Base-by-base conservation (phyloP, 2,329 filamentous ascomycete genomes). In the Sordariomycetes sp. region DNA sequence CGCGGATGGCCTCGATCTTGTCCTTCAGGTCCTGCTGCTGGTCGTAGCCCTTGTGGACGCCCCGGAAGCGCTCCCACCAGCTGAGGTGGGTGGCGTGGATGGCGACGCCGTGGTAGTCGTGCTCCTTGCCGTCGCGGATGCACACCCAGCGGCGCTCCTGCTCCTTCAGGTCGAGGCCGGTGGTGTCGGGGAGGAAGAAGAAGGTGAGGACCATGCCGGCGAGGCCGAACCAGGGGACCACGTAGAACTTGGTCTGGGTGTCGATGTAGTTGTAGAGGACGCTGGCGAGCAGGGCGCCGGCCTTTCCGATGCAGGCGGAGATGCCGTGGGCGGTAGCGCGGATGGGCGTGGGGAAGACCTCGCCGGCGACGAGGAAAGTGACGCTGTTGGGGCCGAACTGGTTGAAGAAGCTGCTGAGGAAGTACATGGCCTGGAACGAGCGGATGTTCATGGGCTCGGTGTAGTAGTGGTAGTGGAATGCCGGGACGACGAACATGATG, bases 341-440 rank as follows among this genome's bases (percentile, higher is more conserved):
- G 65, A 97, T 86, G 11, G 92, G 89, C 0, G 92, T 96, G 11
- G 93, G 93, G 80, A 90, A 97, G n/a, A 96, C 90, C 72, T 97
- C 93, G 51, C 90, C 93, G 51, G 93, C 93, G 40, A 96, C 89
- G 64, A 97, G 83, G 88, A 97, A 97, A 62, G 92, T 96, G 67
- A 97, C 91, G 53, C 85, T 87, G 81, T 97, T 97, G 73, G 93
- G 93, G 14, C 93, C 93, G 68, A 97, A 97, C 71, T 97, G 93
- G 81, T 97, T 97, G 86, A 97, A 97, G 79, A 97, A 97, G 25
- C 90, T 96, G 8, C 90, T 96, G 65, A 97, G 72, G 76, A 96
- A 97, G 81, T 97, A 97, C 90, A 97, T 96, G 69, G 92, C 85
- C 77, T 97, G 92, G 86, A 97, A 97, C n/a, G 80, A 78, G 68